Evolutionary conservation across 2,329 filamentous ascomycete genomes (phyloP), one percentile per base, ranked within the genome.

Genomic region (Diaporthe batatas): DNA sequence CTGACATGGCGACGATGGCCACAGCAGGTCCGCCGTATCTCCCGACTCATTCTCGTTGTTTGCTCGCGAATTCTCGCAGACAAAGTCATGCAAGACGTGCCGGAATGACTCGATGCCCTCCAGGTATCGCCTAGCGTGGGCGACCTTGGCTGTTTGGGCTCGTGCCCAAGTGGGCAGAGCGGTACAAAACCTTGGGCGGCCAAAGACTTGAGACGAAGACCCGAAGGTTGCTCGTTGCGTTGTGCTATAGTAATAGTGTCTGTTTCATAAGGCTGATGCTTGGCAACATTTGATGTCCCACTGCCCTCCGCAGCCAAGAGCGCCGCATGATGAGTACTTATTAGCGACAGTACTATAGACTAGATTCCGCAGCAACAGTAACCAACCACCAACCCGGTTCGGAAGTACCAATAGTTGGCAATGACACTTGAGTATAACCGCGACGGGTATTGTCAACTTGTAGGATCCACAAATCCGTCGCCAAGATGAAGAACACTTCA

Each of bases 71-170:
- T n/a, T n/a, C 62, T 32, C 10, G 21, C 25, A 25, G 62, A 16
- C 47, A 10, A 25, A 10, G 36, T 67, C 47, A 53, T 67, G 62
- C 47, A 16, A 3, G 23, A 12, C 14, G n/a, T 6, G 47, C 11
- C 36, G 32, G 14, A 67, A 67, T 67, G 62, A 67, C 62, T 67
- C 62, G n/a, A 53, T 39, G 23, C 4, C 14, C 0, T 34, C 21
- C 62, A 29, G 18, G n/a, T 39, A 12, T 10, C 47, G 62, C 32
- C 21, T 23, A 29, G 47, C 44, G n/a, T 16, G 59, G 59, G 4
- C 32, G n/a, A 21, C 32, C 62, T 67, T 67, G 62, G 62, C 62
- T 67, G 62, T 67, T 67, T 53, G 62, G 62, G 62, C 29, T 65
- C 59, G 59, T 65, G 32, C 29, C 23, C 44, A 32, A 67, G 21